phyloP scores from a whole-genome alignment of 2,329 filamentous ascomycete species.

The Trichoderma afroharzianum region DNA sequence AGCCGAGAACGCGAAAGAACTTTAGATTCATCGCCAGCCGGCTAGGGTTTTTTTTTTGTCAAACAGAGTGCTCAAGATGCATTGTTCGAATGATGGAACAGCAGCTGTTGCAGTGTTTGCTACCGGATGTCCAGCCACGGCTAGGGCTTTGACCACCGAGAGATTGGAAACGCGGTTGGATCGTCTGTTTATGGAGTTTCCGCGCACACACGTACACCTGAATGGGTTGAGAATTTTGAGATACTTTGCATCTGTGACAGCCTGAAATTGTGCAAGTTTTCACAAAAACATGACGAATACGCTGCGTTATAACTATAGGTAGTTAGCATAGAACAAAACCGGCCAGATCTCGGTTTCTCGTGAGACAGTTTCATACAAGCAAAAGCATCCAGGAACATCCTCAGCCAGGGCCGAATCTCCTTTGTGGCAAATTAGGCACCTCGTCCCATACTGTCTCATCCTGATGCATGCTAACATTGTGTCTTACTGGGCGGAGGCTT shows the following conservation, averaged over 20 bases:
- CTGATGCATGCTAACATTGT: constrained; percentile 5
- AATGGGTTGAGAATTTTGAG: not conserved
- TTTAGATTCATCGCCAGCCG: not conserved
- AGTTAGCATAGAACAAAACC: not conserved
- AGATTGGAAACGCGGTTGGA: not conserved
- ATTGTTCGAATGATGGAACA: not conserved
- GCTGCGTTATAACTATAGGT: not conserved
- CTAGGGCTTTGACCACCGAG: not conserved
- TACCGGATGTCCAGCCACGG: not conserved
- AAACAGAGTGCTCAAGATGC: not conserved
- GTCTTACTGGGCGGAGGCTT: constrained; percentile 4
- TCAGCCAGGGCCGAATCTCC: not conserved
- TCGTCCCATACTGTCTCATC: constrained; percentile 13
- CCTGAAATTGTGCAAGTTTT: not conserved
- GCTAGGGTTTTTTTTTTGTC: not conserved
- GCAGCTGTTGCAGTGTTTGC: not conserved
- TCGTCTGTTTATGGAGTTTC: constrained; percentile 2
- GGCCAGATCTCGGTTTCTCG: not conserved
- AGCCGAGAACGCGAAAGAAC: constrained; percentile 43
- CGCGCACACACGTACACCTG: not conserved
- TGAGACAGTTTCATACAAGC: constrained; percentile 18
- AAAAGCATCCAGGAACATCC: not conserved
- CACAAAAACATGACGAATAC: not conserved
- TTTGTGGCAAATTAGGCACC: not conserved
- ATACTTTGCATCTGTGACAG: not conserved